phyloP scores from a whole-genome alignment of 139 green algal species.

The Chlamydomonas eustigma region DNA sequence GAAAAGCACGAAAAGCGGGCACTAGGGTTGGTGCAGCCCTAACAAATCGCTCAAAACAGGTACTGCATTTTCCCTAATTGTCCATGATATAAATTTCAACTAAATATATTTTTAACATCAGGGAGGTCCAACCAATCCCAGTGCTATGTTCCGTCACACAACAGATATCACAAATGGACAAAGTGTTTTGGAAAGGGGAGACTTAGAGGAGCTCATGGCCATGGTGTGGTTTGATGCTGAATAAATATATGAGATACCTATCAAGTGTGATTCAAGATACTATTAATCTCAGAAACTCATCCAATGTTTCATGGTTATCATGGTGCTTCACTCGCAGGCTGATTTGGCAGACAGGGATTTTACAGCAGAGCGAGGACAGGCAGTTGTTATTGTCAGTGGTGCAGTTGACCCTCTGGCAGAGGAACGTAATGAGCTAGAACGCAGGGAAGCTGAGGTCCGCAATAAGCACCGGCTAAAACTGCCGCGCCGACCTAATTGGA shows the following conservation, averaged over 20 bases:
- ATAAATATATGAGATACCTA: neutral
- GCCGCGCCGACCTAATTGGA: conserved; percentile 81
- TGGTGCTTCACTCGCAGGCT: too few species aligned
- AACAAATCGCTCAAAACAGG: conserved; percentile 50
- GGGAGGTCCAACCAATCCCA: neutral
- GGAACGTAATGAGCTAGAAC: conserved; percentile 32
- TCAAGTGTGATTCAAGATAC: too few species aligned
- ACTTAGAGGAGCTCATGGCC: conserved; percentile 90
- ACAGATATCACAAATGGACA: conserved; percentile 54
- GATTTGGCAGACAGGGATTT: conserved; percentile 86
- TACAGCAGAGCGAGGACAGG: conserved; percentile 59
- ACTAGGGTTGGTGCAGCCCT: conserved; percentile 61
- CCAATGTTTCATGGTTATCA: too few species aligned
- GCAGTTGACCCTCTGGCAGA: conserved; percentile 27
- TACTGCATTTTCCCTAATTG: neutral
- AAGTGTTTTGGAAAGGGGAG: conserved; percentile 80
- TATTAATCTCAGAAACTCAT: too few species aligned
- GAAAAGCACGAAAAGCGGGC: conserved; percentile 59
- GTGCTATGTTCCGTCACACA: conserved; percentile 51
- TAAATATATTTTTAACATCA: conserved; percentile 2
- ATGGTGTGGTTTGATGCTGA: conserved; percentile 57
- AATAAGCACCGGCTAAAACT: conserved; percentile 48
- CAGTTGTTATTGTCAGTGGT: conserved; percentile 15
- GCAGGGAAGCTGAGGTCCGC: conserved; percentile 42
- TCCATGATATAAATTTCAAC: neutral